These are phyloP conservation scores for Isabelozyma rhagii DNA, from an alignment of 805 yeast species.

Conservation along the genomic window DNA sequence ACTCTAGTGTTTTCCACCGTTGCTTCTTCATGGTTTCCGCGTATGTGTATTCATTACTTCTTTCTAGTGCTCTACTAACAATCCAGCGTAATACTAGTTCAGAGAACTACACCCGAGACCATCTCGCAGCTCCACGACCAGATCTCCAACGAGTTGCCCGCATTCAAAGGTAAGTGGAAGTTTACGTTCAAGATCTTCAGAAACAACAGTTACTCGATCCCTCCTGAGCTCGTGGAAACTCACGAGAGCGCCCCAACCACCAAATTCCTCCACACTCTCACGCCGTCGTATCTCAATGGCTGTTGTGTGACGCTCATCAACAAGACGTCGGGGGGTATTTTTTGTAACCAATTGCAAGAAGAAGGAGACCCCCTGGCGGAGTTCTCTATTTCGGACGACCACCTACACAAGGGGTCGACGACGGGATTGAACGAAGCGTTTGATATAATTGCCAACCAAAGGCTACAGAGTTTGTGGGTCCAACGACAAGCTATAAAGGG, in stretches of 20 bases:
- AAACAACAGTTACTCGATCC: slow-evolving; percentile 54
- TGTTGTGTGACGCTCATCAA: slow-evolving; percentile 49
- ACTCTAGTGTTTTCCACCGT: neutral
- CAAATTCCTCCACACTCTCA: slow-evolving; percentile 48
- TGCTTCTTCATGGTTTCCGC: slow-evolving; percentile 30
- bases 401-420: slow-evolving; percentile 50
- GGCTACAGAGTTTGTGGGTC: slow-evolving; percentile 68
- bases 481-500: slow-evolving; percentile 68
- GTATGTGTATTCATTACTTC: slow-evolving; percentile 19
- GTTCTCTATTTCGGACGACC: slow-evolving; percentile 31
- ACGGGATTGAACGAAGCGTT: slow-evolving; percentile 55
- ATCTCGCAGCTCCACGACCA: slow-evolving; percentile 70
- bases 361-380: slow-evolving; percentile 15
- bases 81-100: slow-evolving; percentile 34
- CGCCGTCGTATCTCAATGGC: slow-evolving; percentile 47
- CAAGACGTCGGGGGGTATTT: slow-evolving; percentile 35
- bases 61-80: slow-evolving; percentile 12
- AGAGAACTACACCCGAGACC: slow-evolving; percentile 50
- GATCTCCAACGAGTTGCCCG: slow-evolving; percentile 65
- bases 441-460: slow-evolving; percentile 51
- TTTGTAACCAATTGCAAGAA: slow-evolving; percentile 33
- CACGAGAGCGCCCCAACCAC: slow-evolving; percentile 32
- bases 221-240: slow-evolving; percentile 30
- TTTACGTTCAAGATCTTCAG: slow-evolving; percentile 67
- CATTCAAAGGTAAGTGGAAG: slow-evolving; percentile 60